Evolutionary conservation across 176 grass and related monocot species (phyloP).

Genomic region (Bolboschoenus planiculmis): DNA sequence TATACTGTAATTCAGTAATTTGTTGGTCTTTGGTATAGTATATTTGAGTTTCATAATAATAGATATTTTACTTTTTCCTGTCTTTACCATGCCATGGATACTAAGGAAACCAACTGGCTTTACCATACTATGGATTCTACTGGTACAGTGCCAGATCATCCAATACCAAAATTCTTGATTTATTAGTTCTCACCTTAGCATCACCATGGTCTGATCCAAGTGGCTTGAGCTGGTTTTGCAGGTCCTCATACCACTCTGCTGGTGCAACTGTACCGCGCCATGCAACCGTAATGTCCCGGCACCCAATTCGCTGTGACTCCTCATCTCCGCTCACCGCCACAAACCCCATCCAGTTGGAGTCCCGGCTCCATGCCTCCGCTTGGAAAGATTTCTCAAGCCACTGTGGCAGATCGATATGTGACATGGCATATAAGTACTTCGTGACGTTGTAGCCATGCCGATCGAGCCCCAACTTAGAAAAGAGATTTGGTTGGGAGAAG

Average conservation of each 20-base stretch:
- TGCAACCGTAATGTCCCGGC: constrained; percentile 22
- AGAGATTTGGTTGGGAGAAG: not conserved
- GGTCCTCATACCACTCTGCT: not conserved
- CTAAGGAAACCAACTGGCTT: not conserved
- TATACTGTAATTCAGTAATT: not conserved
- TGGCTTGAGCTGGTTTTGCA: not conserved
- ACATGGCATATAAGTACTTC: constrained; percentile 32
- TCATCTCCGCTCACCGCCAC: constrained; percentile 16
- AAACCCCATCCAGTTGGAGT: constrained; percentile 21
- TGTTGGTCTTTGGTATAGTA: not conserved
- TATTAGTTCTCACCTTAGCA: not conserved
- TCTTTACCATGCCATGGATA: not conserved
- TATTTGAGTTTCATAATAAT: not conserved
- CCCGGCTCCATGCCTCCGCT: not conserved
- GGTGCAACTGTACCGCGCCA: constrained; percentile 17
- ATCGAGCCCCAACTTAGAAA: constrained; percentile 18
- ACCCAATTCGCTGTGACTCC: not conserved
- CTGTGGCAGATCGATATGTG: constrained; percentile 23
- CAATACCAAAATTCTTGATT: not conserved
- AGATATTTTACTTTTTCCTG: not conserved
- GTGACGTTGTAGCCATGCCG: constrained; percentile 14
- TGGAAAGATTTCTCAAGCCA: constrained; percentile 18
- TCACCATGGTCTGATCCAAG: not conserved
- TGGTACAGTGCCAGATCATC: not conserved
- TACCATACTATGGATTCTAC: not conserved